Conservation (phyloP, 1,284 basidiomycete genomes). For the Entoloma clypeatum region DNA sequence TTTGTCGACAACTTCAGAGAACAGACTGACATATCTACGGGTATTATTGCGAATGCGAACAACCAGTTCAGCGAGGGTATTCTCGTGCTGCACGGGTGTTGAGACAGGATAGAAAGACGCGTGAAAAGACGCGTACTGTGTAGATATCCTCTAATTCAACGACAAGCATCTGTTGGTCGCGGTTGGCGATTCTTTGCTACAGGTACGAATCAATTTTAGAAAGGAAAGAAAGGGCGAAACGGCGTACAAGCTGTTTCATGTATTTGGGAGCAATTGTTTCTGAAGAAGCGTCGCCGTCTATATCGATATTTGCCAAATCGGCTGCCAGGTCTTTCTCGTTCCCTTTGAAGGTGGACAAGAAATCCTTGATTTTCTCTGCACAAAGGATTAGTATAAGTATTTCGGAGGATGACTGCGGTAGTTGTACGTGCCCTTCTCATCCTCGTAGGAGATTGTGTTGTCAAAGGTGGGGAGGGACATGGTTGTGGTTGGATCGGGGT, state of each 20-base stretch:
- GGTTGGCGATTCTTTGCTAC: slow-evolving; percentile 92
- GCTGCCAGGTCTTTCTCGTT: slow-evolving; percentile 65
- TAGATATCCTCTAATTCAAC: slow-evolving; percentile 82
- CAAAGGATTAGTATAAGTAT: slow-evolving; percentile 13
- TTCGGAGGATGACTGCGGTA: not conserved
- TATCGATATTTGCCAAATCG: slow-evolving; percentile 68
- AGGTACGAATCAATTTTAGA: slow-evolving; percentile 18
- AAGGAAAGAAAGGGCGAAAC: slow-evolving; percentile 26
- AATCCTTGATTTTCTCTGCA: slow-evolving; percentile 64
- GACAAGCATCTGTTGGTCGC: slow-evolving; percentile 82
- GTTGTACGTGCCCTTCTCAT: slow-evolving; percentile 40
- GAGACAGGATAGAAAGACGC: slow-evolving; percentile 9
- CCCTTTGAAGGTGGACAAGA: slow-evolving; percentile 65
- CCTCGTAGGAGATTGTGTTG: slow-evolving; percentile 43
- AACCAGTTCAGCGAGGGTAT: slow-evolving; percentile 64
- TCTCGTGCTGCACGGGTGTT: slow-evolving; percentile 50
- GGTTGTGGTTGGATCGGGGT: slow-evolving; percentile 31
- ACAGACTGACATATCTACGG: slow-evolving; percentile 87
- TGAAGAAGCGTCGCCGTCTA: slow-evolving; percentile 45
- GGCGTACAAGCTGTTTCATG: slow-evolving; percentile 80
- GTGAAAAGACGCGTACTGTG: slow-evolving; percentile 41
- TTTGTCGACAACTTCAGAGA: slow-evolving; percentile 88
- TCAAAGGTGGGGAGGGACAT: slow-evolving; percentile 50
- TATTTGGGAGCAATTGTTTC: slow-evolving; percentile 67
- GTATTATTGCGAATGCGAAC: slow-evolving; percentile 80